Evolutionary conservation across 768 basidiomycete genomes (phyloP).

Genomic region (Rhodotorula sphaerocarpa): DNA sequence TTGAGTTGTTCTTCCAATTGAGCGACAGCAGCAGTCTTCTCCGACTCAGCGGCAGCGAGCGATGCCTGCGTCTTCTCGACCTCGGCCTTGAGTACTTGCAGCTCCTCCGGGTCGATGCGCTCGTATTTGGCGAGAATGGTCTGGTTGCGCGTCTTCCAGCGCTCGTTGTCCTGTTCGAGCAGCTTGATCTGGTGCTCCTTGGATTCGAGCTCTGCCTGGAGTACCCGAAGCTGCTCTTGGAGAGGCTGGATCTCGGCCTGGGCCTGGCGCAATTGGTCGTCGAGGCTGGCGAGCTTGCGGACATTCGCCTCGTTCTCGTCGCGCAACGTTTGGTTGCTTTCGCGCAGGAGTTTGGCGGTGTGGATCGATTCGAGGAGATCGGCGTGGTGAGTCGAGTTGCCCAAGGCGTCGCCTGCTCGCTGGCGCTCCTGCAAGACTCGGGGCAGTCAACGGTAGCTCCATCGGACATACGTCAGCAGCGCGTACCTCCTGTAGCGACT

Average conservation of each 20-base stretch:
- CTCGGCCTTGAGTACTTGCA: conserved; percentile 69
- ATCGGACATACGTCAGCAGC: conserved; percentile 12
- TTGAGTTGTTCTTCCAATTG: conserved; percentile 26
- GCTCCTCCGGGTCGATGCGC: conserved; percentile 75
- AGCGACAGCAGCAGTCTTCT: conserved; percentile 1
- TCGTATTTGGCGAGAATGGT: conserved; percentile 83
- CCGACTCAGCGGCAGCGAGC: conserved; percentile 15
- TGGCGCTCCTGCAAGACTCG: conserved; percentile 60
- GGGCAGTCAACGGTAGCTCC: too few relatives aligned
- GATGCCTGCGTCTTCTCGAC: conserved; percentile 32
- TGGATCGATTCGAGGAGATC: conserved; percentile 80
- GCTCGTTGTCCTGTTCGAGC: conserved; percentile 65
- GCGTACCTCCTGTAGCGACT: conserved; percentile 66
- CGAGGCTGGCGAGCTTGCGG: conserved; percentile 50
- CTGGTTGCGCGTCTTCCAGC: conserved; percentile 75
- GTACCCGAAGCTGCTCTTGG: conserved; percentile 59
- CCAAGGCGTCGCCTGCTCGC: conserved; percentile 59
- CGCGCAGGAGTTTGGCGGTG: conserved; percentile 72
- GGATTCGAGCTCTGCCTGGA: conserved; percentile 67
- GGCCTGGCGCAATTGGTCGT: conserved; percentile 54
- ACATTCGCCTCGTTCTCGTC: conserved; percentile 64
- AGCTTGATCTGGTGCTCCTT: conserved; percentile 59
- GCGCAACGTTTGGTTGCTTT: conserved; percentile 78
- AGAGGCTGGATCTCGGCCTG: conserved; percentile 63
- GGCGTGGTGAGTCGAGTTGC: conserved; percentile 68